Percentiles rank a stretch among this genome's conserved stretches.
phyloP scores from a whole-genome alignment of 73 alveolate species.

The Uronychia binucleata region DNA sequence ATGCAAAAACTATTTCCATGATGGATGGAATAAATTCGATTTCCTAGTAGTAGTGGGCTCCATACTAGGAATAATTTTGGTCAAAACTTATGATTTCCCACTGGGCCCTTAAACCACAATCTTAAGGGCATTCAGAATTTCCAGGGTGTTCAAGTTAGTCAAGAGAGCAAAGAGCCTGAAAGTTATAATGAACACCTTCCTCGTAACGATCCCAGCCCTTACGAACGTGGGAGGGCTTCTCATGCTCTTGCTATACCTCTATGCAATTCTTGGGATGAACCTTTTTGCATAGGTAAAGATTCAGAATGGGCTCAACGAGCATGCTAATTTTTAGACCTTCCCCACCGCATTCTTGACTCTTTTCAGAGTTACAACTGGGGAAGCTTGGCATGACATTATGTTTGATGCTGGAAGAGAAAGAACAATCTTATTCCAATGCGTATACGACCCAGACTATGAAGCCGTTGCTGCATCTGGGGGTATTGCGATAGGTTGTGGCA shows the following conservation, averaged over 20 bases:
- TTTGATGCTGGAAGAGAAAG: background rate
- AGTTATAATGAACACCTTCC: constrained; percentile 14
- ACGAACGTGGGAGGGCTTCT: constrained; percentile 46
- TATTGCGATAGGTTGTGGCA: constrained; percentile 20
- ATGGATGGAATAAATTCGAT: constrained; percentile 65
- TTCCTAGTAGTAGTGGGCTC: constrained; percentile 36
- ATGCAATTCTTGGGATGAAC: constrained; percentile 33
- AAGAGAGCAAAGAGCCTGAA: constrained; percentile 12
- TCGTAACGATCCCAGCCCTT: constrained; percentile 42
- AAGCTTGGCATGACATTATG: constrained; percentile 46
- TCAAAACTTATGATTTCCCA: background rate
- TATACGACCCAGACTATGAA: background rate
- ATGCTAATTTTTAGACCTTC: constrained; percentile 21
- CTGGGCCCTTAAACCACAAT: constrained; percentile 22
- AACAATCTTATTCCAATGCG: constrained; percentile 17
- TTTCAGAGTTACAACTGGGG: constrained; percentile 41
- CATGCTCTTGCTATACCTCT: constrained; percentile 28
- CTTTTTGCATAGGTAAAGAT: constrained; percentile 38
- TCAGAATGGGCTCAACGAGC: constrained; percentile 21
- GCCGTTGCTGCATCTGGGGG: constrained; percentile 2
- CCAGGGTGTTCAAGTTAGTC: constrained; percentile 22
- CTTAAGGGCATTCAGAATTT: constrained; percentile 30
- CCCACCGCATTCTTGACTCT: constrained; percentile 11
- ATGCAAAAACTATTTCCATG: constrained; percentile 16
- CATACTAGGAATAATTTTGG: constrained; percentile 10